These are phyloP conservation scores for Ganoderma lingzhi DNA, from an alignment of 1,284 basidiomycete species.

Conservation along the genomic window DNA sequence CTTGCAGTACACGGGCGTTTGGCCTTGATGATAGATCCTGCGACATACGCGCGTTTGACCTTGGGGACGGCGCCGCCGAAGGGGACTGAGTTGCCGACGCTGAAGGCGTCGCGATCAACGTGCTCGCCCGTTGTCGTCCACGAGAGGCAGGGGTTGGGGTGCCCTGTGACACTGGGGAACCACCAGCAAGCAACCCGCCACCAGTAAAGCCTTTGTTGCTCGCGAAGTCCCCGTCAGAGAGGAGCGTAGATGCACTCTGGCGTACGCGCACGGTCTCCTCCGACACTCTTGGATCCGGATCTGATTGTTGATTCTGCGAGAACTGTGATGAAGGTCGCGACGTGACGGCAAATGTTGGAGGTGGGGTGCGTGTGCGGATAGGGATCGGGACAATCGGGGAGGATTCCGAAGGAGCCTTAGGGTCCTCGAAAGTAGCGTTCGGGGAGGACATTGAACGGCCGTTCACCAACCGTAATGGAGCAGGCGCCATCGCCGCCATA, in stretches of 20 bases:
- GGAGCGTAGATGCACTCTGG: conserved; percentile 34
- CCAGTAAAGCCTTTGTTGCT: conserved; percentile 39
- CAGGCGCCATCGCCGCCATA: conserved; percentile 20
- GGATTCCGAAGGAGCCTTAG: conserved; percentile 27
- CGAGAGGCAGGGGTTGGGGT: conserved; percentile 6
- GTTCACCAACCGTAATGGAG: conserved; percentile 30
- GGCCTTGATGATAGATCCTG: conserved; percentile 5
- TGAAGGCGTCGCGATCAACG: conserved; percentile 26
- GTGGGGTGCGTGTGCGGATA: conserved; percentile 66
- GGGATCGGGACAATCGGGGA: conserved; percentile 65
- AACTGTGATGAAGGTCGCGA: conserved; percentile 57
- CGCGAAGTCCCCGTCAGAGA: conserved; percentile 29
- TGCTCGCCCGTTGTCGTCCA: conserved; percentile 33
- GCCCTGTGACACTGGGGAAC: conserved; percentile 19
- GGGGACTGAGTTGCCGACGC: conserved; percentile 22
- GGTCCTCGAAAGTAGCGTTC: conserved; percentile 35
- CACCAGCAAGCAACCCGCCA: conserved; percentile 38
- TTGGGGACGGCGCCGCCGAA: conserved; percentile 20
- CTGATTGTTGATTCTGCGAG: conserved; percentile 23
- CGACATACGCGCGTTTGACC: conserved; percentile 15
- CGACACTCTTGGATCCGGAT: conserved; percentile 11
- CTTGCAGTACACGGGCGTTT: neutral
- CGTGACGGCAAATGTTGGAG: conserved; percentile 72
- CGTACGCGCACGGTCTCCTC: conserved; percentile 31
- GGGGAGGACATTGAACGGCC: conserved; percentile 39